phyloP scores from a whole-genome alignment of 495 filamentous ascomycete genomes.

The Podospora appendiculata region DNA sequence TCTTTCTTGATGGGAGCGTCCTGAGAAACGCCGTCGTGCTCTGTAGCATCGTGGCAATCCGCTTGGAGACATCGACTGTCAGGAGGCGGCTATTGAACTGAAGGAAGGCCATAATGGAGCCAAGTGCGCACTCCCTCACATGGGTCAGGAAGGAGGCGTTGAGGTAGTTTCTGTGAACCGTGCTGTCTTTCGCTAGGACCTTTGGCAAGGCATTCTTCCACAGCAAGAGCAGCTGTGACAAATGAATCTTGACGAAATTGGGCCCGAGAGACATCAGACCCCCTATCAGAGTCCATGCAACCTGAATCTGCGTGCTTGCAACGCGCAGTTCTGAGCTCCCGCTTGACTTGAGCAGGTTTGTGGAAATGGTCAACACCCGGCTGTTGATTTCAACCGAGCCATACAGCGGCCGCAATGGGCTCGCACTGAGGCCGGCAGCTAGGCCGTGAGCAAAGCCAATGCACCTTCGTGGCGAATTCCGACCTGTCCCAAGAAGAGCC shows the following conservation, averaged over 20 bases:
- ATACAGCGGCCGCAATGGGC: conserved; percentile 79
- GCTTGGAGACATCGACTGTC: conserved; percentile 89
- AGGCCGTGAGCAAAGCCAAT: conserved; percentile 91
- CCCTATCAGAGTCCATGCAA: conserved; percentile 95
- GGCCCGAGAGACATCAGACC: conserved; percentile 94
- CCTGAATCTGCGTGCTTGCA: conserved; percentile 90
- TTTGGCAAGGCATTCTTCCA: conserved; percentile 98
- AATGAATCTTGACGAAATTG: conserved; percentile 97
- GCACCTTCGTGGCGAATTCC: conserved; percentile 77
- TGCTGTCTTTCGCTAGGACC: conserved; percentile 85
- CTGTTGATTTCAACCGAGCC: conserved; percentile 95
- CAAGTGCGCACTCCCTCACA: conserved; percentile 89
- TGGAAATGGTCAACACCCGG: conserved; percentile 82
- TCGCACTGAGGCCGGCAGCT: conserved; percentile 84
- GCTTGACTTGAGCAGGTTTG: conserved; percentile 85
- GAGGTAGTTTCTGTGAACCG: conserved; percentile 66
- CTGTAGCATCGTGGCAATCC: conserved; percentile 90
- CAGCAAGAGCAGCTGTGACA: conserved; percentile 88
- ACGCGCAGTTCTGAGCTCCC: conserved; percentile 84
- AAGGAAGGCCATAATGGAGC: conserved; percentile 85
- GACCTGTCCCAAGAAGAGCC: conserved; percentile 61
- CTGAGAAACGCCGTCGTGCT: conserved; percentile 85
- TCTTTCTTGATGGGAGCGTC: conserved; percentile 73
- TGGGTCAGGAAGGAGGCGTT: conserved; percentile 92
- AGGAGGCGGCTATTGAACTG: conserved; percentile 89